A percentile compares a stretch with the other conserved stretches of the same genome.
phyloP scores from a whole-genome alignment of 75 land plant genomes.

The Adiantum capillusveneris region DNA sequence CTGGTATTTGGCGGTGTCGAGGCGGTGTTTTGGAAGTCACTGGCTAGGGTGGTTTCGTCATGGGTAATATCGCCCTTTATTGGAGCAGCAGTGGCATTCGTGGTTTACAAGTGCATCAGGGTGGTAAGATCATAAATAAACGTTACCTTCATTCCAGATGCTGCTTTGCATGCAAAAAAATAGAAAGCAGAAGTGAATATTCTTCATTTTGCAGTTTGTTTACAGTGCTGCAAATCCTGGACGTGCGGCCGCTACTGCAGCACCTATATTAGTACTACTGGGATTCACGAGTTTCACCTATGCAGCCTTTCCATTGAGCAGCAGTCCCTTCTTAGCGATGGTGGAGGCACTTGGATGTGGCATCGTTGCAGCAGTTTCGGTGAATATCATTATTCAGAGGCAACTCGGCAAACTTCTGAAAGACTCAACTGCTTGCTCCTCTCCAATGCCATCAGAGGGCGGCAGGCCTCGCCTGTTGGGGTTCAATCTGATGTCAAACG shows the following conservation, averaged over 20 bases:
- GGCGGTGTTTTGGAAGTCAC: slow-evolving; percentile 87
- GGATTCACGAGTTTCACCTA: slow-evolving; percentile 72
- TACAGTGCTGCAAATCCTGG: slow-evolving; percentile 98
- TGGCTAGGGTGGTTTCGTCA: slow-evolving; percentile 73
- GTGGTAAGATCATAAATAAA: slow-evolving; percentile 35
- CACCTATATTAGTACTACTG: slow-evolving; percentile 79
- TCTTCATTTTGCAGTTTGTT: slow-evolving; percentile 53
- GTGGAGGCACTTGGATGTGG: slow-evolving; percentile 74
- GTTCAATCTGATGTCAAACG: slow-evolving; percentile 41
- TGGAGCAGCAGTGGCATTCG: slow-evolving; percentile 72
- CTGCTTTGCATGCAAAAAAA: no score
- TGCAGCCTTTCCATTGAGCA: slow-evolving; percentile 70
- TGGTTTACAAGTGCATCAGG: slow-evolving; percentile 92
- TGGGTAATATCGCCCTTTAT: slow-evolving; percentile 88
- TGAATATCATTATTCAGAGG: slow-evolving; percentile 44
- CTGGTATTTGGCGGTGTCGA: slow-evolving; percentile 81
- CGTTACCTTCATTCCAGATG: background rate
- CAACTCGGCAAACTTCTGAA: slow-evolving; percentile 78
- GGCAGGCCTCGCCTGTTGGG: slow-evolving; percentile 4
- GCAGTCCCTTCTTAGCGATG: slow-evolving; percentile 30
- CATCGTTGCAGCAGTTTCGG: slow-evolving; percentile 49
- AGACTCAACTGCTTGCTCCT: slow-evolving; percentile 1
- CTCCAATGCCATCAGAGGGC: slow-evolving; percentile 1
- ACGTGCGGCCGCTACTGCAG: slow-evolving; percentile 87
- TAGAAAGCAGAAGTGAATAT: background rate